Evolutionary conservation across 768 basidiomycete species (phyloP), one percentile per base, ranked within the genome.

Genomic region (Trametes maxima): DNA sequence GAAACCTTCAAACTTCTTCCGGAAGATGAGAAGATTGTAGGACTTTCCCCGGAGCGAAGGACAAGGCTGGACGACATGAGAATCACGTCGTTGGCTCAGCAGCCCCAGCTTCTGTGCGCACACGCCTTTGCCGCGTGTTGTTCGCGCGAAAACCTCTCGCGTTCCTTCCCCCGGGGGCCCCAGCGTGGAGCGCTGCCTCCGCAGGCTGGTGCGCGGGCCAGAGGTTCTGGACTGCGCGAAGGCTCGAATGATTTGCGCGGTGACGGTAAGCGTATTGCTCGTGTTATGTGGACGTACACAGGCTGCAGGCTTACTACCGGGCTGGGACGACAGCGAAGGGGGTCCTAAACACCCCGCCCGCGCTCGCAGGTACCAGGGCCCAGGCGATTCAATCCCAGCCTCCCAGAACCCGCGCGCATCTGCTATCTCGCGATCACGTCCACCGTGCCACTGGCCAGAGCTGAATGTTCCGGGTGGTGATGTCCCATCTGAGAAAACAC

Each of bases 101-200:
- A 8, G 28, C 28, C 36, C 48, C 57, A 59, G 45, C 62, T 63
- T 54, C 62, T 54, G 39, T 52, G 22, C 39, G 24, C 45, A 57
- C 69, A 70, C 64, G 69, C 66, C 61, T 47, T 37, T 45, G 36
- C 54, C 62, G 54, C 69, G 63, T 70, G 69, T 60, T 56, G 57
- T 28, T 42, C 57, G 57, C 58, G 47, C 62, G 62, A 59, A 44
- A 14, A 19, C 35, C 48, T 54, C 24, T 40, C 39, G 45, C n/a
- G 43, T 42, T 51, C 51, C 43, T 33, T 22, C 48, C 43, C 25
- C 54, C 43, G 51, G 36, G 39, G 55, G 48, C 25, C 51, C 52
- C 43, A 47, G 51, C 45, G 55, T 62, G 61, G 61, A 62, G 50
- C 51, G 40, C 50, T 56, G 33, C 28, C 28, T 33, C 17, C 43